Evolutionary conservation across 371 early-diverging fungal genomes (phyloP), one percentile per base, ranked within the genome.

Genomic region (Mucor lusitanicus): DNA sequence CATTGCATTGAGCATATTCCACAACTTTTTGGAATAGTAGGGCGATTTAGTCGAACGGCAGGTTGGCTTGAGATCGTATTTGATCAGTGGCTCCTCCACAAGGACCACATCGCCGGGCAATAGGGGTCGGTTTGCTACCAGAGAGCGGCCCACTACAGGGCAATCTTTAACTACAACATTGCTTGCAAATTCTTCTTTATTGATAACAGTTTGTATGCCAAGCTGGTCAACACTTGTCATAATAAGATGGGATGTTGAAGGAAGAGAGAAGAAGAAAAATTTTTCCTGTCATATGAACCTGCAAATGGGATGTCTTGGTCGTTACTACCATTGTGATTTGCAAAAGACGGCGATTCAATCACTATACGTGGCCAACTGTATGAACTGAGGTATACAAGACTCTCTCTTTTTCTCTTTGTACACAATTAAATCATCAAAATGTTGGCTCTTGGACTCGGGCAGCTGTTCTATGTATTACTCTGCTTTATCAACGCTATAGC

Each of bases 401-500:
- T 27, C 27, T 35, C 17, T 37, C 27, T 58, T 23, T 40, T 37
- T 72, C 35, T 58, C 53, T 56, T 61, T 27, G n/a, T 17, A 44
- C 11, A 12, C 27, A 39, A 23, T 19, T 27, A 39, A 46, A 15
- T 3, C 30, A 15, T 48, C 21, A 27, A 17, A 59, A 72, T 70
- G 73, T 80, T 87, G 79, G 73, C 85, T 33, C 79, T 92, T 68
- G 87, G 88, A 42, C 79, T 94, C 50, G 93, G 93, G 39, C 88
- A 87, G 37, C 75, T 97, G 54, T 80, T 97, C 59, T 92, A 94
- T 70, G 88, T 91, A 17, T 68, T 84, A 56, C 81, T 97, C 44
- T 87, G 95, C 69, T 82, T 95, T 70, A 87, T 96, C 70, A 98
- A 98, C 79, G 93, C 94, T 42, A 84, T 98, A 33, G 97, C 97